Base-by-base conservation (phyloP, 768 basidiomycete genomes). In the Naganishia friedmannii region DNA sequence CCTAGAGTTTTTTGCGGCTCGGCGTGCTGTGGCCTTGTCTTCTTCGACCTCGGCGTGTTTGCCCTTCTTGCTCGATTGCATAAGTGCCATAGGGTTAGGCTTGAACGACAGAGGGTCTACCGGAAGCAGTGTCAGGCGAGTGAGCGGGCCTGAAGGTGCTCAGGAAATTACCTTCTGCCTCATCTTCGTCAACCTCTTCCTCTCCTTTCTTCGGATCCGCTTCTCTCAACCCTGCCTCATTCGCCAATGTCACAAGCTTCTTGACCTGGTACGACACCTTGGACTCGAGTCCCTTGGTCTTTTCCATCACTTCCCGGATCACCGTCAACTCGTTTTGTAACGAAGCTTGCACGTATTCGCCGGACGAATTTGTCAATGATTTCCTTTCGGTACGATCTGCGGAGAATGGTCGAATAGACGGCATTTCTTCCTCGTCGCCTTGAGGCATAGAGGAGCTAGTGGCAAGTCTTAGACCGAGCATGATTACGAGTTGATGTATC, bases 251-350 rank as follows among this genome's bases (percentile, higher is more conserved):
- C 31, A 94, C 86, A 21, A 99, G 86, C 79, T 98, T 97, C 74
- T 97, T 93, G 75, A 99, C 92, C 79, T 98, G 96, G 80, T 99
- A 97, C 57, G 86, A 87, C 86, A 99, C 90, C 77, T 90, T 88
- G 66, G 85, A 84, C 81, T 98, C 94, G 28, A 99, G 85, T 0
- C 87, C 85, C 70, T 89, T 89, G 57, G 90, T 85, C 82, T 96
- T 97, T 78, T 99, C 96, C 54, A 98, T 85, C 10, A 92, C 87
- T 53, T 93, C 83, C 15, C 93, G 87, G 23, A 86, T 85, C 77
- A 95, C 89, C 8, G 93, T 88, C 7, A 91, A 76, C 79, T 94
- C 91, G 21, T 66, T 56, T 32, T 74, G 54, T 37, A 75, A 23
- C 0, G 63, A 69, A 9, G 68, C 42, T 32, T 70, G 60, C 3